Percentiles rank a stretch among this genome's conserved stretches.
These are phyloP conservation scores for Aspergillus ostianus DNA, from an alignment of 495 filamentous ascomycete genomes.

Conservation along the genomic window DNA sequence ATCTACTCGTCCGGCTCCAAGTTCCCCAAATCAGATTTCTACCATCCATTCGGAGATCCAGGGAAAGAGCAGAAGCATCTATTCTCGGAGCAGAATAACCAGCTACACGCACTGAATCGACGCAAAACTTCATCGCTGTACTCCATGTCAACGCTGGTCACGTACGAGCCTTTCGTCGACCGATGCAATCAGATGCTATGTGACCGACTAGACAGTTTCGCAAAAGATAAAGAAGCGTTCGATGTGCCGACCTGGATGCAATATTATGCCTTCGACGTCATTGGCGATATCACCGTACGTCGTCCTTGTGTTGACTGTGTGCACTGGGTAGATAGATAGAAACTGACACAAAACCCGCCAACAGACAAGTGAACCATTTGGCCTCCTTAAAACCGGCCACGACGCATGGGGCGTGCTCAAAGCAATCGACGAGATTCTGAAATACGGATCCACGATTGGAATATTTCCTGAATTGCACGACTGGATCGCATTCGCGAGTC, in stretches of 20 bases:
- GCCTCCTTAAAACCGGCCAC: background rate
- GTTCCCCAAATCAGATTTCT: slow-evolving; percentile 57
- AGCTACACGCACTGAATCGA: slow-evolving; percentile 63
- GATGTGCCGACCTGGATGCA: slow-evolving; percentile 59
- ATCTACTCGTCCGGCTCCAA: slow-evolving; percentile 76
- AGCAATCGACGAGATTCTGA: background rate
- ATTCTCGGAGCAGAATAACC: slow-evolving; percentile 68
- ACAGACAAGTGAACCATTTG: slow-evolving; percentile 3
- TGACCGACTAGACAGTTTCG: slow-evolving; percentile 37
- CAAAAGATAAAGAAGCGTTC: slow-evolving; percentile 46
- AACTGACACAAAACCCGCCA: background rate
- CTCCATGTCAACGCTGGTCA: slow-evolving; percentile 43
- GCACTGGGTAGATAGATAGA: background rate
- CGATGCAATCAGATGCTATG: slow-evolving; percentile 39
- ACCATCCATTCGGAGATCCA: background rate
- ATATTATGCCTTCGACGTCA: slow-evolving; percentile 54
- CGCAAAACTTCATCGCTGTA: slow-evolving; percentile 50
- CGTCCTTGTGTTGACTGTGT: background rate
- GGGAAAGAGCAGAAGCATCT: slow-evolving; percentile 24
- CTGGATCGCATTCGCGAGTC: background rate
- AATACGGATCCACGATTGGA: slow-evolving; percentile 5
- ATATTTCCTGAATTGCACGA: slow-evolving; percentile 6
- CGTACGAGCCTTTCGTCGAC: slow-evolving; percentile 46
- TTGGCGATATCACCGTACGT: slow-evolving; percentile 53
- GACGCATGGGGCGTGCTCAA: slow-evolving; percentile 4